Conservation (phyloP, 1,284 basidiomycete species). For the Exsudoporus floridanus region DNA sequence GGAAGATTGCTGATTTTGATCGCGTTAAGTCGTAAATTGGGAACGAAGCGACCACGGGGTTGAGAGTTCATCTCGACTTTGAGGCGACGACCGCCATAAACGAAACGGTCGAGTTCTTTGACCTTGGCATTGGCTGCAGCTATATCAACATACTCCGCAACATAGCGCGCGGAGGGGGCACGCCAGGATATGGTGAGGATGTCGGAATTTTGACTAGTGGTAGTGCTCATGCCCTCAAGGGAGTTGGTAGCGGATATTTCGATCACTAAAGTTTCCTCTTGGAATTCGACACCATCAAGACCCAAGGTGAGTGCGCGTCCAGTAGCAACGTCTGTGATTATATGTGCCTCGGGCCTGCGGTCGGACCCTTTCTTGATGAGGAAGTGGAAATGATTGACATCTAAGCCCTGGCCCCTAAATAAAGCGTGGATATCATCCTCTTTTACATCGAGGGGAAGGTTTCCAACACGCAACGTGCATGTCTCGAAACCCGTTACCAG, state of each 20-base stretch:
- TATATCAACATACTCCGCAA: conserved; percentile 38
- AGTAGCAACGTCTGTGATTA: conserved; percentile 40
- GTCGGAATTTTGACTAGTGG: conserved; percentile 30
- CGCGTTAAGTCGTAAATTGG: conserved; percentile 29
- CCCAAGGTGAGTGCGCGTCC: conserved; percentile 40
- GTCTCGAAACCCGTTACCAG: conserved; percentile 50
- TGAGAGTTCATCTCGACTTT: conserved; percentile 42
- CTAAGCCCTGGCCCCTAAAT: conserved; percentile 40
- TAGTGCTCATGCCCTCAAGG: conserved; percentile 41
- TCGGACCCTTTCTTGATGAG: conserved; percentile 26
- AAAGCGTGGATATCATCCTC: conserved; percentile 40
- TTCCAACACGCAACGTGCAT: conserved; percentile 44
- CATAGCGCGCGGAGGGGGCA: conserved; percentile 39
- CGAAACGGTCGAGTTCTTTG: conserved; percentile 36
- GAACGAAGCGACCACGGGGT: conserved; percentile 27
- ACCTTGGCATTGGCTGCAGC: conserved; percentile 21
- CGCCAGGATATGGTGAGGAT: conserved; percentile 47
- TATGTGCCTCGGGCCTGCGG: conserved; percentile 33
- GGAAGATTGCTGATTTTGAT: conserved; percentile 35
- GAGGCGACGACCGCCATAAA: conserved; percentile 42
- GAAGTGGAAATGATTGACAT: conserved; percentile 34
- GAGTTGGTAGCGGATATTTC: conserved; percentile 39
- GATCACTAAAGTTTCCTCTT: conserved; percentile 40
- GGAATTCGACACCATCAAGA: conserved; percentile 46
- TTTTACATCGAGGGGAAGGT: conserved; percentile 41